These are phyloP conservation scores for Phytopythium chamaehyphon DNA, from an alignment of 352 stramenopile genomes.

Conservation along the genomic window DNA sequence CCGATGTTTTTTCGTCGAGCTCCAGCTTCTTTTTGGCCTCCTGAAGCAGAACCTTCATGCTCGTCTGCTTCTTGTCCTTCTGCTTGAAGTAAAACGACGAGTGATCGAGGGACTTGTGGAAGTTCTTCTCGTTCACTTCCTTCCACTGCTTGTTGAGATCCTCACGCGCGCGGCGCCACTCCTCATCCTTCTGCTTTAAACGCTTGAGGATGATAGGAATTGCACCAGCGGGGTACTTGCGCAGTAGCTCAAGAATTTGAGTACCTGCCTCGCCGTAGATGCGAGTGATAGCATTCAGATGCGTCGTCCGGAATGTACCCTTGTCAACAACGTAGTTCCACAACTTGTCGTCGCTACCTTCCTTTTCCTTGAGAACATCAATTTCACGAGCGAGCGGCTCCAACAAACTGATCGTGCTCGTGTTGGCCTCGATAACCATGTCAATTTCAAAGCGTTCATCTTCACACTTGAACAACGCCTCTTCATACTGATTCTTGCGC, in stretches of 20 bases:
- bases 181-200: conserved; percentile 97
- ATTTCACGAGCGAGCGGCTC: conserved; percentile 96
- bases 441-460: conserved; percentile 96
- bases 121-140: conserved; percentile 97
- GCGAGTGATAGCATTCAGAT: conserved; percentile 97
- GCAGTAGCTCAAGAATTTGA: conserved; percentile 92
- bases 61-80: conserved; percentile 97
- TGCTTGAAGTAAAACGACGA: conserved; percentile 99
- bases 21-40: conserved; percentile 85
- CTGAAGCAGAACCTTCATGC: conserved; percentile 92
- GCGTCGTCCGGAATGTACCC: conserved; percentile 92
- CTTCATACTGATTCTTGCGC: conserved; percentile 99
- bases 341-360: conserved; percentile 71
- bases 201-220: conserved; percentile 98
- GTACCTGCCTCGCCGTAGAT: conserved; percentile 96
- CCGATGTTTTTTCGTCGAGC: conserved; percentile 39
- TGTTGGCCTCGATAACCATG: conserved; percentile 97
- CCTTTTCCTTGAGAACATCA: conserved; percentile 68
- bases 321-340: conserved; percentile 94
- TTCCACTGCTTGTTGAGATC: conserved; percentile 98
- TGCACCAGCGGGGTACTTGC: conserved; percentile 94
- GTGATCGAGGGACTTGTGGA: conserved; percentile 98
- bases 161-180: conserved; percentile 93
- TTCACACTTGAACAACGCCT: conserved; percentile 98
- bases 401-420: conserved; percentile 92